A percentile compares a stretch with the other conserved stretches of the same genome.
These are phyloP conservation scores for Fusarium duplospermum DNA, from an alignment of 2,329 filamentous ascomycete species.

Conservation along the genomic window DNA sequence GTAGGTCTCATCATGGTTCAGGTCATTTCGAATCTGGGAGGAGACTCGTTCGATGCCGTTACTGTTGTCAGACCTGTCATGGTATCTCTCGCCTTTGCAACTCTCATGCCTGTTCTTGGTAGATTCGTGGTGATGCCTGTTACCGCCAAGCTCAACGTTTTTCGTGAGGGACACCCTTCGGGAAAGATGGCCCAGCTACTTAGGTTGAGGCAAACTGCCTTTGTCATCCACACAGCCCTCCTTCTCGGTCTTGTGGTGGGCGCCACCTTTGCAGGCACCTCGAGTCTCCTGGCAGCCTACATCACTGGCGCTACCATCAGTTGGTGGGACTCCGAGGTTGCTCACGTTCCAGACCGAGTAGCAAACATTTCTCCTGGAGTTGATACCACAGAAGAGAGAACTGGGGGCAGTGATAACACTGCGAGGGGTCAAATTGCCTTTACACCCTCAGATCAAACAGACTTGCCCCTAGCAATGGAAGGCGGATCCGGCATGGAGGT, in stretches of 20 bases:
- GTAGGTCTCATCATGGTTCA: slow-evolving; percentile 82
- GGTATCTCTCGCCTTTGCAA: slow-evolving; percentile 63
- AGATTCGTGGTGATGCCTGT: slow-evolving; percentile 56
- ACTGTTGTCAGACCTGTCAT: slow-evolving; percentile 59
- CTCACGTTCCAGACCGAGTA: slow-evolving; percentile 25
- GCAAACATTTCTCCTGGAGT: neutral
- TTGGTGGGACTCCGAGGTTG: slow-evolving; percentile 66
- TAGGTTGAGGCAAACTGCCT: slow-evolving; percentile 48
- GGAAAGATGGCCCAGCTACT: slow-evolving; percentile 44
- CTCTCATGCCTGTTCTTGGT: slow-evolving; percentile 60
- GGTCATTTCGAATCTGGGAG: slow-evolving; percentile 74
- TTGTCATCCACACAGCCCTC: slow-evolving; percentile 60
- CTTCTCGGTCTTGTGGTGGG: slow-evolving; percentile 62
- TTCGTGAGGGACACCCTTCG: slow-evolving; percentile 39
- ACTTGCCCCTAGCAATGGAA: neutral
- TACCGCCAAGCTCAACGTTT: slow-evolving; percentile 50
- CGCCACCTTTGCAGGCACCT: slow-evolving; percentile 71
- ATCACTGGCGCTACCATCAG: slow-evolving; percentile 68
- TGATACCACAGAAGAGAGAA: neutral
- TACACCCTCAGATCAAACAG: neutral
- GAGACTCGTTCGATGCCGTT: slow-evolving; percentile 42
- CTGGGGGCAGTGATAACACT: neutral
- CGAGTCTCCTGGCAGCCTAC: slow-evolving; percentile 72
- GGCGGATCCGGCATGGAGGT: slow-evolving; percentile 16
- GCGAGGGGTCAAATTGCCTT: neutral